Evolutionary conservation across 139 green algal genomes (phyloP), one percentile per base, ranked within the genome.

Genomic region (Chlorella sp.): DNA sequence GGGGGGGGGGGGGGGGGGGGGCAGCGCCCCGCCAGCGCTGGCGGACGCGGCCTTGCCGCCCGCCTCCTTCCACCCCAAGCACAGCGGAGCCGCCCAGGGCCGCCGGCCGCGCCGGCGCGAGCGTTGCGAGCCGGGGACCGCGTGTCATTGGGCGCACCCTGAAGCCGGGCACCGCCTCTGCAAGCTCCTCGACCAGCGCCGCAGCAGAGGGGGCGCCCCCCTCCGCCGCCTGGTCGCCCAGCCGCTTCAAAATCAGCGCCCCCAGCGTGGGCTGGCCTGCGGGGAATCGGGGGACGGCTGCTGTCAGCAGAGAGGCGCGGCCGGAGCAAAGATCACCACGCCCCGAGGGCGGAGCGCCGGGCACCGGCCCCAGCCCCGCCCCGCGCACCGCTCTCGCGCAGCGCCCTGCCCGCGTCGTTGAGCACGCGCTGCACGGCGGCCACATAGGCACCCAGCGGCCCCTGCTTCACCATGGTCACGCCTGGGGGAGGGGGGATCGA

Each of bases 181-280:
- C 69, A 8, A 75, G 69, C 27, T 61, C 69, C 9, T 75, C 69
- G 38, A 75, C 53, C 6, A 75, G 69, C 1, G 53, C 69, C 1
- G 69, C 69, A n/a, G 53, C 69, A 1, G 69, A 75, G 69, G 69
- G 69, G 21, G 56, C 27, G 15, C 29, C 14, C 19, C 69, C 69
- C 9, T 21, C 53, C 5, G 69, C 69, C 29, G 51, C 53, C 53
- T 75, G 69, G 27, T 33, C 53, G 12, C 66, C 69, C 38, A 75
- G 53, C 15, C 41, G 51, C 19, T 51, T 36, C 3, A 75, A 40
- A n/a, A 75, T 31, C 27, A 67, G 40, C 12, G 69, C 69, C 21
- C 69, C 69, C 53, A 75, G 69, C 53, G 53, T 75, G 69, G 53
- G 21, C 4, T 67, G 51, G 51, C 53, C 69, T 75, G 69, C 69